Evolutionary conservation across 2,329 filamentous ascomycete genomes (phyloP), one percentile per base, ranked within the genome.

Genomic region (Tolypocladium ovalisporum): DNA sequence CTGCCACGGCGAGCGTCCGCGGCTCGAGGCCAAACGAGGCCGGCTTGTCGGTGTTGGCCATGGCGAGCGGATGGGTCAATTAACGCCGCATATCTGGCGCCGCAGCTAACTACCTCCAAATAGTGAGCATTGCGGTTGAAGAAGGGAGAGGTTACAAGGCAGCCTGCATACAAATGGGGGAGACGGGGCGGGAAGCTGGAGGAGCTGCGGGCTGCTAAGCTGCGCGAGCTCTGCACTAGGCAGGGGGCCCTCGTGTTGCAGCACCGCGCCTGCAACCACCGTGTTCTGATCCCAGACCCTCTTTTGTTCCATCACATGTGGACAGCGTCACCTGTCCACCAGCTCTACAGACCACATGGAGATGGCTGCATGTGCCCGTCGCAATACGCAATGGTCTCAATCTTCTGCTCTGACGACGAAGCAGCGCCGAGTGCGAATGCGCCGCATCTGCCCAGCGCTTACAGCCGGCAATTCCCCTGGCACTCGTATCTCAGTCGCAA

Each of bases 11-110:
- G 39, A 68, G 60, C 15, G 61, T 65, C 56, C 58, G 61, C 6
- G 66, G 63, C 36, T 63, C 62, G 54, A 73, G 59, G 24, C 71
- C 70, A 53, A 70, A 69, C 5, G 60, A 65, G 58, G 62, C 66
- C 29, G 63, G 59, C 56, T 59, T 57, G 36, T 58, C 62, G 54
- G 64, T 67, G 62, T 67, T 63, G 49, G 65, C 60, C 66, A 69
- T 67, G 52, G 49, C 42, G 34, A 35, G 42, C 17, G 32, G n/a
- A 52, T 34, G 47, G 29, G 47, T 52, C 32, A 17, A 10, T 39
- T 17, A 56, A 37, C 17, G 53, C 56, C 35, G 56, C 32, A 49
- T 34, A 36, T 32, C 27, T 32, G 36, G 54, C 47, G 29, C 19
- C 29, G 19, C 10, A 35, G 47, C n/a, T n/a, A n/a, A n/a, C n/a